Base-by-base conservation (phyloP, 371 early-diverging fungal genomes). In the Mortierella sp. region DNA sequence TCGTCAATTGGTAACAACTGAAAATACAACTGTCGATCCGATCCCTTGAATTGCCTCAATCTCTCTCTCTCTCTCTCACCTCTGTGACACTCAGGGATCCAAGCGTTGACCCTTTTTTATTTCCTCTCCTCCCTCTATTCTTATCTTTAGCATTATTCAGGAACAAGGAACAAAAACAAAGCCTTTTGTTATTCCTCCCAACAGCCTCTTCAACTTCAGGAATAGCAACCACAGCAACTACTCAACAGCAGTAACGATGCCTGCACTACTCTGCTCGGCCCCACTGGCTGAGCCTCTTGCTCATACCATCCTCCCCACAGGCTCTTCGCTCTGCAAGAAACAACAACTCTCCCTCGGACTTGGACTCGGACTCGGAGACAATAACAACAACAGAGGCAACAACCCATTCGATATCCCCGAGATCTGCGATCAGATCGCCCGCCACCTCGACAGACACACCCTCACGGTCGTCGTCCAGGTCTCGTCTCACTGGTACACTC, bases 371-470 rank as follows among this genome's bases (percentile, higher is more conserved):
- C 51, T 51, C 21, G 21, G 21, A 51, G 21, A 18, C 5, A 21
- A 32, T 60, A 14, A 43, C 3, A 8, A 32, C 71, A 24, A 43
- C 3, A 16, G 55, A 72, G 48, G 48, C 48, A 46, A 46, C 2
- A 44, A 48, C 72, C 58, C 70, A 68, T 79, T 86, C 51, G 41
- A 60, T 44, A 46, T 86, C 18, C 80, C 87, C 4, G 87, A 86
- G 78, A 55, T 86, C 12, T 82, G 80, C 27, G 87, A 82, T 32
- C 73, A 70, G 58, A 86, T 86, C 70, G 80, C 82, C 35, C 4
- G 18, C 27, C 70, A 77, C 32, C 82, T 86, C 49, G 82, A 82
- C 35, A 77, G 32, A 18, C 56, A 72, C 21, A 44, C 82, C 10
- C 82, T 86, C 38, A 71, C 82, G 5, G 49, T 77, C 56, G 73